Evolutionary conservation across 73 alveolate genomes (phyloP), one percentile per base, ranked within the genome.

Genomic region (Paramecium octaurelia): DNA sequence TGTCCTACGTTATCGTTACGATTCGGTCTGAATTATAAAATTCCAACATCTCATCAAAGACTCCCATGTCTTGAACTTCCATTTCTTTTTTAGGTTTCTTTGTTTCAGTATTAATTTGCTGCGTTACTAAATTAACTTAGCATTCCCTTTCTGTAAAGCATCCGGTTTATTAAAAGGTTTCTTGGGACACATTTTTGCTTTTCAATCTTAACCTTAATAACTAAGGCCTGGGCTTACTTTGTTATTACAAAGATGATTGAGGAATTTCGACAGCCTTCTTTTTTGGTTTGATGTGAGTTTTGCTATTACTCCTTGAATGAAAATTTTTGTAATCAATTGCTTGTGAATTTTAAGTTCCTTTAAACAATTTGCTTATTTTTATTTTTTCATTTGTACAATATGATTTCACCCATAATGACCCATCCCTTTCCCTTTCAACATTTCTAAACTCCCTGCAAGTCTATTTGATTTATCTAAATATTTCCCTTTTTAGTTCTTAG

Each of bases 1-100:
- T 64, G 18, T 80, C 91, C 44, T 42, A 80, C 0, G 46, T 64
- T 24, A 80, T 46, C 10, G 91, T 42, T 18, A 23, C 57, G 8
- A 80, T 48, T 80, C 73, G 44, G 6, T 42, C 50, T 31, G 44
- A 23, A 23, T 42, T 24, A 48, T 31, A 80, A 20, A 80, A 44
- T 21, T 80, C 91, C 50, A 80, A 14, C 91, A 80, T 80, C 1
- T 80, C 91, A 31, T 80, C 57, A 43, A 80, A 80, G 8, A 31
- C 75, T 4, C 57, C 91, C 58, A 31, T 21, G 12, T 75, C 34
- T 36, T 75, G 9, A 31, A n/a, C 60, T 14, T 31, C 36, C 38
- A 36, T 38, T 6, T 68, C 84, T 68, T 68, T 68, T 68, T 68
- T 31, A 5, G 0, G 84, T 68, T 68, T 68, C 46, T 54, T 54